Base-by-base conservation (phyloP, 2,329 filamentous ascomycete species). In the Aspergillus ochraceoroseus region DNA sequence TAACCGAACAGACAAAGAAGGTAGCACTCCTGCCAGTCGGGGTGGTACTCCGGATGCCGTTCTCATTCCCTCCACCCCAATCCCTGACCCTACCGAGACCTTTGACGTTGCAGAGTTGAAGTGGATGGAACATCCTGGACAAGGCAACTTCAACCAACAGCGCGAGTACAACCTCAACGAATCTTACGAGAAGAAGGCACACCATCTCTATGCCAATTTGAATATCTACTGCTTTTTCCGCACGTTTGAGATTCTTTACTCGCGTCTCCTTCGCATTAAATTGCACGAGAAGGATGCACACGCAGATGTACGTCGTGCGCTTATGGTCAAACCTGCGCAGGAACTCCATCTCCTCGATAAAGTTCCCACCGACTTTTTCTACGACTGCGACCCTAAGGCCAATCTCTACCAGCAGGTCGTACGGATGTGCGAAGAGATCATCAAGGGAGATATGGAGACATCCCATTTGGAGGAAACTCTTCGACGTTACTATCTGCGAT, bases 221-320 rank as follows among this genome's bases (percentile, higher is more conserved):
- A 87, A 84, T 3, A 83, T 98, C 44, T 95, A 88, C 61, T 89
- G 92, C 65, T 96, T 98, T 73, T 85, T 98, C 70, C 86, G 84
- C 53, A 82, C 95, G 46, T 92, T 98, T 62, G 81, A 95, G 59
- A 85, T 84, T n/a, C 72, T 98, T 4, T 96, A 95, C 66, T 79
- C 82, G 56, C 82, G 92, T 27, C 74, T 98, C 9, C 73, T 83
- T 48, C 84, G 85, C 46, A 80, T 96, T 63, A 96, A 96, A 70
- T 74, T 82, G 43, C 83, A 83, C 57, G 84, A 85, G 54, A 74
- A 77, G 2, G 77, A 82, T 30, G 89, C 94, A 7, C 73, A 78
- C 32, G 77, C 81, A 52, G 82, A 87, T 55, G 82, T 95, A 26
- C 71, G 75, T 17, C 83, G 87, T 13, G 80, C 87, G 30, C 82